phyloP scores from a whole-genome alignment of 768 basidiomycete genomes.

The Serendipita sp. region DNA sequence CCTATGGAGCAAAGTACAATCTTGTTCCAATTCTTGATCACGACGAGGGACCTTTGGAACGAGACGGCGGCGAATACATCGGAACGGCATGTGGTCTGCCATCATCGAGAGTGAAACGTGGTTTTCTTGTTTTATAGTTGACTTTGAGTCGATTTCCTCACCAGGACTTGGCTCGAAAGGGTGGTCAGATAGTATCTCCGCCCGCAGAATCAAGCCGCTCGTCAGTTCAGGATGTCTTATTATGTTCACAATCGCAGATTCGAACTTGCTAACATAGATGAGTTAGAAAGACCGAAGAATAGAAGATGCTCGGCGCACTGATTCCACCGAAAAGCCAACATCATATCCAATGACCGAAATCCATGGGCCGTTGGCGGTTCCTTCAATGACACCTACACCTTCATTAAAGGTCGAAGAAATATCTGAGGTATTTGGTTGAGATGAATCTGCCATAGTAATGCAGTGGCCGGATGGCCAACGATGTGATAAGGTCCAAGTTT shows the following conservation, averaged over 20 bases:
- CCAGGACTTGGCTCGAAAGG: neutral
- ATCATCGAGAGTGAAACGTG: constrained; percentile 14
- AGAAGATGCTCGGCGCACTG: no score
- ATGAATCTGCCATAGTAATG: no score
- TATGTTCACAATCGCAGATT: constrained; percentile 51
- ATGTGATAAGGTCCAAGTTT: no score
- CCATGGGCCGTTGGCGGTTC: no score
- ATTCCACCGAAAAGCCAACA: no score
- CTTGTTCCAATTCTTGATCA: constrained; percentile 57
- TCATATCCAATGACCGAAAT: no score
- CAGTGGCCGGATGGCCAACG: no score
- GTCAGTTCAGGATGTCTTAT: constrained; percentile 87
- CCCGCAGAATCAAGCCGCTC: constrained; percentile 76
- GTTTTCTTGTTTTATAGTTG: constrained; percentile 13
- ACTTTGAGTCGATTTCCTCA: constrained; percentile 1
- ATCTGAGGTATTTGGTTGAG: no score
- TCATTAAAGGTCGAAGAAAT: no score
- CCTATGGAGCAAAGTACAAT: constrained; percentile 62
- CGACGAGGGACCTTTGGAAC: constrained; percentile 35
- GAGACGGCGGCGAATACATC: constrained; percentile 28
- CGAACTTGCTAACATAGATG: constrained; percentile 40
- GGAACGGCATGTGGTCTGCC: neutral
- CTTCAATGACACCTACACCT: no score
- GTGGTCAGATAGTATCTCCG: constrained; percentile 32
- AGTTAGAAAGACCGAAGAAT: neutral